phyloP scores from a whole-genome alignment of 176 grass and related monocot species.

The Cenchrus americanus region DNA sequence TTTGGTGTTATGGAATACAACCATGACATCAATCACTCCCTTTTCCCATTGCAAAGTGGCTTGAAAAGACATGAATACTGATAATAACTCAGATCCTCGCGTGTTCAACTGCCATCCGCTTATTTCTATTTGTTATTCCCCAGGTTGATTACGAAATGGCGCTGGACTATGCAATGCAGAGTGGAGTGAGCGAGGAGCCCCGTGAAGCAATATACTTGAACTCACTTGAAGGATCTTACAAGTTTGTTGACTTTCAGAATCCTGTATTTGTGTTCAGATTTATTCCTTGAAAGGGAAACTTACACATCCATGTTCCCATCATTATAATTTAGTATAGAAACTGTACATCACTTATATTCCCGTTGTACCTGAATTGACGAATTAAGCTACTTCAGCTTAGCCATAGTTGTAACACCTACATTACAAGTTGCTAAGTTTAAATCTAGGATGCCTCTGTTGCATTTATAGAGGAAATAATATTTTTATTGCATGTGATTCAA shows the following conservation, averaged over 20 bases:
- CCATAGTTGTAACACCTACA: neutral
- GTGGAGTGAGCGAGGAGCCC: constrained; percentile 80
- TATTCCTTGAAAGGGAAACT: constrained; percentile 41
- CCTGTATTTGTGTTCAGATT: constrained; percentile 81
- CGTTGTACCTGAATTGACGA: neutral
- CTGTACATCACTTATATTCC: neutral
- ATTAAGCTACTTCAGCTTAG: neutral
- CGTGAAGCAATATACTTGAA: constrained; percentile 81
- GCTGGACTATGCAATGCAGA: constrained; percentile 87
- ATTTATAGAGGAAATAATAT: constrained; percentile 8
- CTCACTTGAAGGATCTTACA: constrained; percentile 71
- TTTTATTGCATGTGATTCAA: neutral
- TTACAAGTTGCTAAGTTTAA: neutral
- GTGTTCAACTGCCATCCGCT: neutral
- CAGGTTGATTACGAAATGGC: constrained; percentile 98
- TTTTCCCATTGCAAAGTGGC: constrained; percentile 3
- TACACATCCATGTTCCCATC: neutral
- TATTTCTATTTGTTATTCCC: neutral
- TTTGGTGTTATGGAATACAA: neutral
- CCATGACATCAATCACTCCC: neutral
- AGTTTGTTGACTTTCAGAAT: constrained; percentile 70
- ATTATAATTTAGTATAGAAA: neutral
- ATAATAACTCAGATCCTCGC: neutral
- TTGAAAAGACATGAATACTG: neutral
- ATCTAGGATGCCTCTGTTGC: constrained; percentile 5